Evolutionary conservation across 768 basidiomycete genomes (phyloP), one percentile per base, ranked within the genome.

Genomic region (Gyrodon lividus): DNA sequence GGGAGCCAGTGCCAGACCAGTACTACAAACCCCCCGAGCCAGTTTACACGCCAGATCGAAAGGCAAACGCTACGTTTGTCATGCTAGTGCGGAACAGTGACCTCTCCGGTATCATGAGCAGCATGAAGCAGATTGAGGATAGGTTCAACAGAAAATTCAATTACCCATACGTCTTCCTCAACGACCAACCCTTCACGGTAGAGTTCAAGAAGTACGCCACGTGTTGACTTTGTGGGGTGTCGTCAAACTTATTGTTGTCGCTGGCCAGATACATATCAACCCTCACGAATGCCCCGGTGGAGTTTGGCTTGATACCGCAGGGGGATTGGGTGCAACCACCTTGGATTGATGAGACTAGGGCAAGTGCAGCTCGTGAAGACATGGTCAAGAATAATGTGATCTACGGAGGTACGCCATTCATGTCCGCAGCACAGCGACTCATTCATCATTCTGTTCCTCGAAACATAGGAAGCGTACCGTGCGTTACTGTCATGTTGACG

Each of bases 91-190:
- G 86, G 37, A 90, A 89, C 62, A 69, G 71, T 28, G 87, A 90
- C 52, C 57, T 86, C 6, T 56, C 76, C n/a, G 76, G 77, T 16
- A 79, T 84, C 39, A 69, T 87, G 47, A 70, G 71, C 34, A 86
- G 84, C 56, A 83, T 93, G 58, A 79, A 79, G 55, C 80, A 87
- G 66, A 70, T 92, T 71, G 96, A 98, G 71, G 87, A 91, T 63
- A 75, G 87, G 35, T 97, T 97, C 73, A 98, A 98, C 70, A 72
- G 75, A 39, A 79, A 77, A 54, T 88, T 81, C 59, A 76, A 79
- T 19, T 96, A 97, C 62, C 90, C 92, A 4, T 97, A 89, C 68
- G 85, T 92, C 22, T 88, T 97, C 70, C 73, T 98, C 53, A 96
- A 96, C 65, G 93, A 97, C 43, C 80, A 81, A 55, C 80, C 82